Percentiles rank a stretch among this genome's conserved stretches.
These are phyloP conservation scores for Zasmidium cellare DNA, from an alignment of 2,329 filamentous ascomycete genomes.

Conservation along the genomic window DNA sequence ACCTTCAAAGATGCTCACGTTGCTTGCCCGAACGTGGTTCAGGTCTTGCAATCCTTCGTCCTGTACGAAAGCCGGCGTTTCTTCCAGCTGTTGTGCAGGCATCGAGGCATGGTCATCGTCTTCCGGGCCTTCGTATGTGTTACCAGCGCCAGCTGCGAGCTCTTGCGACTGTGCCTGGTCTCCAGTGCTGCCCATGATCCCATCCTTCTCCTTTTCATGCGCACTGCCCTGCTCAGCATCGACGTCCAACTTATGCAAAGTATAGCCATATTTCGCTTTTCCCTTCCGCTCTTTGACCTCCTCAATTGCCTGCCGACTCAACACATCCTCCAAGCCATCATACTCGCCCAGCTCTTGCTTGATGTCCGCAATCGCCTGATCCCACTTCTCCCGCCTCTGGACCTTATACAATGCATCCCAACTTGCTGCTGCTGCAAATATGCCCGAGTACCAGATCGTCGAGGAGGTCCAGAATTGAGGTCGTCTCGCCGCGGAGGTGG, in stretches of 20 bases:
- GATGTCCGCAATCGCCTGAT: slow-evolving; percentile 59
- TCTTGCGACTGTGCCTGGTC: neutral
- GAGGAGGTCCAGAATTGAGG: slow-evolving; percentile 53
- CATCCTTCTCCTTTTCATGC: too few relatives aligned
- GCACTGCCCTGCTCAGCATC: too few relatives aligned
- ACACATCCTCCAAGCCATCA: slow-evolving; percentile 23
- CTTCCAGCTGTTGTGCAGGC: neutral
- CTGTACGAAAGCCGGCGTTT: neutral
- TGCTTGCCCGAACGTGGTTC: neutral
- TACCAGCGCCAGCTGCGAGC: neutral
- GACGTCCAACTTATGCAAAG: neutral
- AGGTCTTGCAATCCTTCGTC: neutral
- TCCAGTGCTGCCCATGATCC: too few relatives aligned
- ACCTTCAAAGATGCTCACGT: slow-evolving; percentile 2
- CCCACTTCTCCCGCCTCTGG: slow-evolving; percentile 59
- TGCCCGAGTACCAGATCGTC: slow-evolving; percentile 67
- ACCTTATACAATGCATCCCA: slow-evolving; percentile 63
- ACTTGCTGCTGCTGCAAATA: slow-evolving; percentile 65
- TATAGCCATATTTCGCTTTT: neutral
- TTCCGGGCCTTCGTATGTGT: neutral
- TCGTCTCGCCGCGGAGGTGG: slow-evolving; percentile 51
- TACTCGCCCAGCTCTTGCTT: slow-evolving; percentile 46
- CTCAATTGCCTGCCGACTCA: neutral
- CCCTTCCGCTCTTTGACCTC: slow-evolving; percentile 1
- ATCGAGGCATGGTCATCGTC: neutral